phyloP scores from a whole-genome alignment of 2,329 filamentous ascomycete genomes.

The Ophiostoma angusticollis region DNA sequence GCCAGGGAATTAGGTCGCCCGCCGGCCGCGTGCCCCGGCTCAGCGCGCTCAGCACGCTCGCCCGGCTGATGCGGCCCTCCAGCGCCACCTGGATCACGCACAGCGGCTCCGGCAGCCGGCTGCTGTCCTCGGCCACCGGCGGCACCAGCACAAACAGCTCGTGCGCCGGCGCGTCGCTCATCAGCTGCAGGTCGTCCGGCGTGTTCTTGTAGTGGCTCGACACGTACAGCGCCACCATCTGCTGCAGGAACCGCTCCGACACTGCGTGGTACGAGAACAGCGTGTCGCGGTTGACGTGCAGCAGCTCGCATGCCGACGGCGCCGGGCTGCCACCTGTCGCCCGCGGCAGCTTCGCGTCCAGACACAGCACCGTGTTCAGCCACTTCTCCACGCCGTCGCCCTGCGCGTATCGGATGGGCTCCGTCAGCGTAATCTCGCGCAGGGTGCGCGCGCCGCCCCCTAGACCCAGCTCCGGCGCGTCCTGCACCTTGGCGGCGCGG shows the following conservation, averaged over 20 bases:
- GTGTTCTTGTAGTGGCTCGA: constrained; percentile 98
- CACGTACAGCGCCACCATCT: constrained; percentile 96
- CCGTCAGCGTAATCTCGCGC: constrained; percentile 81
- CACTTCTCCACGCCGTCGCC: constrained; percentile 90
- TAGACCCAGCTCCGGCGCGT: constrained; percentile 42
- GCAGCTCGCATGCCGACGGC: constrained; percentile 78
- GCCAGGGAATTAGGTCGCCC: constrained; percentile 92
- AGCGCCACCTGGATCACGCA: constrained; percentile 90
- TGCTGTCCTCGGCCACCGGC: constrained; percentile 63
- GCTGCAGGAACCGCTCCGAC: constrained; percentile 91
- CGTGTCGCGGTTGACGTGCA: constrained; percentile 92
- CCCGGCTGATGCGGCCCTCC: constrained; percentile 86
- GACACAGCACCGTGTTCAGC: constrained; percentile 86
- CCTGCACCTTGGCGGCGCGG: constrained; percentile 51
- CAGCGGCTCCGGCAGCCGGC: constrained; percentile 77
- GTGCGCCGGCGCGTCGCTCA: constrained; percentile 95
- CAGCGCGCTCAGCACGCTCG: constrained; percentile 82
- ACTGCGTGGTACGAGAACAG: constrained; percentile 97
- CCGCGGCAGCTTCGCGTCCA: constrained; percentile 77
- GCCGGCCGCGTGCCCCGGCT: constrained; percentile 79
- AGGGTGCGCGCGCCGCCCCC: constrained; percentile 46
- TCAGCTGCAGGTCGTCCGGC: constrained; percentile 92
- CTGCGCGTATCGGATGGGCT: constrained; percentile 87
- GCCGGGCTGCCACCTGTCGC: constrained; percentile 73
- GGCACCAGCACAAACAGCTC: constrained; percentile 91